These are phyloP conservation scores for Citrus hindsii DNA, from an alignment of 345 rosid genomes.

Conservation along the genomic window DNA sequence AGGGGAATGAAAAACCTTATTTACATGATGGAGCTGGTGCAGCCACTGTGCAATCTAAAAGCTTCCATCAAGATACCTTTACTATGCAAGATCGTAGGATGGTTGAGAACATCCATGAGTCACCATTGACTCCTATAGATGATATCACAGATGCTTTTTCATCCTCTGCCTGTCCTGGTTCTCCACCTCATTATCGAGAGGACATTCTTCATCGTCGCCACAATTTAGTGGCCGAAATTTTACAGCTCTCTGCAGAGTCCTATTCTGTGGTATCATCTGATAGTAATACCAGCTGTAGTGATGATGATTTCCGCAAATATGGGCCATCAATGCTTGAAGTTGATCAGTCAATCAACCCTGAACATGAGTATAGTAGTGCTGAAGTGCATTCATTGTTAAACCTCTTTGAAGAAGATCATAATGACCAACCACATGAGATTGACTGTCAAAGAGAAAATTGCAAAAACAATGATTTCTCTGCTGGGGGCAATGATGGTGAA, in stretches of 20 bases:
- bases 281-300: slow-evolving; percentile 76
- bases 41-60: slow-evolving; percentile 18
- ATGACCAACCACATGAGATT: slow-evolving; percentile 20
- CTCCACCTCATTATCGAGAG: slow-evolving; percentile 88
- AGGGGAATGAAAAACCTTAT: slow-evolving; percentile 32
- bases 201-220: slow-evolving; percentile 85
- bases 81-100: slow-evolving; percentile 24
- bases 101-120: slow-evolving; percentile 34
- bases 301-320: slow-evolving; percentile 49
- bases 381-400: slow-evolving; percentile 21
- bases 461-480: slow-evolving; percentile 22
- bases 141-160: slow-evolving; percentile 43
- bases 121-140: slow-evolving; percentile 42
- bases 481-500: slow-evolving; percentile 37
- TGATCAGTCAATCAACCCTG: slow-evolving; percentile 34
- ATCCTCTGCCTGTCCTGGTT: slow-evolving; percentile 43
- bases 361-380: slow-evolving; percentile 10
- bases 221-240: slow-evolving; percentile 83
- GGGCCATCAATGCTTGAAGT: slow-evolving; percentile 39
- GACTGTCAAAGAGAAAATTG: slow-evolving; percentile 34
- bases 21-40: slow-evolving; percentile 29
- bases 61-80: slow-evolving; percentile 21
- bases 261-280: slow-evolving; percentile 78
- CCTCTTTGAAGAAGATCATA: slow-evolving; percentile 17
- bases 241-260: slow-evolving; percentile 92